phyloP scores from a whole-genome alignment of 2,329 filamentous ascomycete genomes.

The Trichophyton verrucosum region DNA sequence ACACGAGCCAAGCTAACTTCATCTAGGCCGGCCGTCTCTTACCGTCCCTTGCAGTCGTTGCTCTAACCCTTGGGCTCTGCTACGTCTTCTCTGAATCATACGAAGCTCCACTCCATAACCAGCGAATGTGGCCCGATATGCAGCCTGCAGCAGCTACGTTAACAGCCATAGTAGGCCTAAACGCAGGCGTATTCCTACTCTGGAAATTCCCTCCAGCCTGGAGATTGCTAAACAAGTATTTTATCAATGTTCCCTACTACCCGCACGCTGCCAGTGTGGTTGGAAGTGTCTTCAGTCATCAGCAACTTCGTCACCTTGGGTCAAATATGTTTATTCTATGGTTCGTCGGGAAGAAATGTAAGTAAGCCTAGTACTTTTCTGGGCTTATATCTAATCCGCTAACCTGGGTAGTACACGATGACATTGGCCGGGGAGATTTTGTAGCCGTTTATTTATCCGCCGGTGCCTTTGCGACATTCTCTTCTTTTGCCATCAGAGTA shows the following conservation, averaged over 20 bases:
- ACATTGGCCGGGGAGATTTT: slow-evolving; percentile 45
- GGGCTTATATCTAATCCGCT: background rate
- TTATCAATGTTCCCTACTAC: slow-evolving; percentile 40
- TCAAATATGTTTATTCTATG: slow-evolving; percentile 44
- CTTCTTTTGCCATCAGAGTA: slow-evolving; percentile 35
- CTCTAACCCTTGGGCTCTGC: slow-evolving; percentile 30
- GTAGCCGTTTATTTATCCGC: slow-evolving; percentile 40
- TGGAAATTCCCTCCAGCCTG: slow-evolving; percentile 45
- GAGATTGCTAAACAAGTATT: slow-evolving; percentile 45
- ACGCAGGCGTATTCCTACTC: slow-evolving; percentile 38
- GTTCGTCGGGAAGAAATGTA: slow-evolving; percentile 41
- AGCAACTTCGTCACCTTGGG: slow-evolving; percentile 39
- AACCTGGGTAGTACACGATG: slow-evolving; percentile 37
- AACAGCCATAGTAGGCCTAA: slow-evolving; percentile 37
- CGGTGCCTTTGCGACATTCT: slow-evolving; percentile 36
- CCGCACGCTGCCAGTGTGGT: slow-evolving; percentile 42
- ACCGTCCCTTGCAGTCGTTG: slow-evolving; percentile 31
- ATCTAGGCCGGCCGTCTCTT: slow-evolving; percentile 34
- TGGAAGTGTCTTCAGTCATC: slow-evolving; percentile 46
- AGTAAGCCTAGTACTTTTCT: slow-evolving; percentile 21
- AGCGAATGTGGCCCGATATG: slow-evolving; percentile 39
- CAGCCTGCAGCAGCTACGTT: slow-evolving; percentile 43
- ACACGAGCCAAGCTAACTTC: background rate
- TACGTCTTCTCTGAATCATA: slow-evolving; percentile 39
- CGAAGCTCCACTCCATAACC: slow-evolving; percentile 34